phyloP scores from a whole-genome alignment of 495 filamentous ascomycete species.

The Aspergillus heteromorphus region DNA sequence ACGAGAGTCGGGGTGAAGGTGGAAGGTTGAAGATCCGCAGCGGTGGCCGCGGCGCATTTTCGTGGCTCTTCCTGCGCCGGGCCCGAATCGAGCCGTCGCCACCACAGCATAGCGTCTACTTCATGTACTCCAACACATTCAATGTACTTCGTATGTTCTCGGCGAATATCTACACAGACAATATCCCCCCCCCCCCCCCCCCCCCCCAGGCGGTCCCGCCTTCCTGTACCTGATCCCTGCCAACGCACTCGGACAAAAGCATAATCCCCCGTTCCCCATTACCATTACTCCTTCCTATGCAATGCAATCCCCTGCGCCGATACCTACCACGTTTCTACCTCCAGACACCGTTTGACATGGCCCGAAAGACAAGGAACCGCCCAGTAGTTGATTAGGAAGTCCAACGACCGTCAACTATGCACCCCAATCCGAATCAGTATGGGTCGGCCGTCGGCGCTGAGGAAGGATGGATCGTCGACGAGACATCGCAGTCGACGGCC shows the following conservation, averaged over 20 bases:
- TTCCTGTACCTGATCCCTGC: neutral
- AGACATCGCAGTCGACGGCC: conserved; percentile 29
- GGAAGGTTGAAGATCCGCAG: neutral
- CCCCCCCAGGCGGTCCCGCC: neutral
- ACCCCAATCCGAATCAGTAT: conserved; percentile 35
- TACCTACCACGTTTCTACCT: neutral
- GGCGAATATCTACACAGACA: conserved; percentile 7
- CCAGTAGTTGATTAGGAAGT: too few species aligned
- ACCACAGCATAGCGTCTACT: neutral
- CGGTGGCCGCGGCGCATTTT: conserved; percentile 1
- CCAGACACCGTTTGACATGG: neutral
- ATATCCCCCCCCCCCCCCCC: too few species aligned
- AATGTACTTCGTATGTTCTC: neutral
- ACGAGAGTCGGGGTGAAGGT: neutral
- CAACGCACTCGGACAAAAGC: conserved; percentile 1
- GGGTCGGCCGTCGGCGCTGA: conserved; percentile 34
- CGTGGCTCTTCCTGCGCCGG: neutral
- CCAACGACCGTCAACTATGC: conserved; percentile 13
- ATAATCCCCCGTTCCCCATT: too few species aligned
- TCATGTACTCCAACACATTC: neutral
- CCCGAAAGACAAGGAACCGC: too few species aligned
- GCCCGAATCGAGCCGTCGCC: neutral
- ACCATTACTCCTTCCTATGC: conserved; percentile 13
- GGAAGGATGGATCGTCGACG: conserved; percentile 36
- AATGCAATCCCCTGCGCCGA: conserved; percentile 7